phyloP scores from a whole-genome alignment of 108 stramenopile species.

The Nannochloropsis gaditana region DNA sequence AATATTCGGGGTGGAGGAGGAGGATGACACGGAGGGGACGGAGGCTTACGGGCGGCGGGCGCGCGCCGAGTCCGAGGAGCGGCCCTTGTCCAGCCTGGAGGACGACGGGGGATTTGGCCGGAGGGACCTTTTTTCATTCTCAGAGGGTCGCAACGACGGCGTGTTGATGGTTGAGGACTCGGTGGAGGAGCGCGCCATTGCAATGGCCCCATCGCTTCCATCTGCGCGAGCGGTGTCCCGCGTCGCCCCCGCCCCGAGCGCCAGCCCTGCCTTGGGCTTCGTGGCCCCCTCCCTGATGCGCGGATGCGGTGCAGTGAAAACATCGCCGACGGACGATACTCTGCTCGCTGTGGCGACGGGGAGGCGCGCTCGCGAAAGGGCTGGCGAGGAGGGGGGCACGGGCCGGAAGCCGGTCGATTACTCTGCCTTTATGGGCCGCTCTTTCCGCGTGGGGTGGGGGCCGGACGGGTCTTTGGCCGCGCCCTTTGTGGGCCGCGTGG shows the following conservation, averaged over 20 bases:
- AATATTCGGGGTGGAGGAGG: conserved; percentile 18
- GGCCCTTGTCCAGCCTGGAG: neutral
- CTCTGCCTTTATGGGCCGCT: conserved; percentile 39
- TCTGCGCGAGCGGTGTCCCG: neutral
- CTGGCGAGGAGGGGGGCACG: neutral
- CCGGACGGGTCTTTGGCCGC: conserved; percentile 24
- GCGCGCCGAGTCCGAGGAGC: neutral
- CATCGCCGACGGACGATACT: neutral
- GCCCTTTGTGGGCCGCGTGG: conserved; percentile 8
- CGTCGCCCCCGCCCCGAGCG: neutral
- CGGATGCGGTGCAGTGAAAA: neutral
- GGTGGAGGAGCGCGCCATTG: neutral
- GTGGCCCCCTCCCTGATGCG: neutral
- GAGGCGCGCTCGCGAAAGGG: neutral
- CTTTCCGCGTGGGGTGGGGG: conserved; percentile 47
- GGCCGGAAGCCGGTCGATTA: conserved; percentile 13
- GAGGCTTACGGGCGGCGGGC: neutral
- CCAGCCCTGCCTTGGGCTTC: neutral
- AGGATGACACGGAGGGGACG: neutral
- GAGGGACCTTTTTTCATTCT: neutral
- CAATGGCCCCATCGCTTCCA: neutral
- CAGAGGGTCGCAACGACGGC: neutral
- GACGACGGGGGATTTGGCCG: neutral
- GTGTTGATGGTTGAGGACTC: neutral
- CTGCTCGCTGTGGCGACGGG: neutral